A percentile compares a stretch with the other conserved stretches of the same genome.
phyloP scores from a whole-genome alignment of 441 rosid species.

The Omphalea diandra region DNA sequence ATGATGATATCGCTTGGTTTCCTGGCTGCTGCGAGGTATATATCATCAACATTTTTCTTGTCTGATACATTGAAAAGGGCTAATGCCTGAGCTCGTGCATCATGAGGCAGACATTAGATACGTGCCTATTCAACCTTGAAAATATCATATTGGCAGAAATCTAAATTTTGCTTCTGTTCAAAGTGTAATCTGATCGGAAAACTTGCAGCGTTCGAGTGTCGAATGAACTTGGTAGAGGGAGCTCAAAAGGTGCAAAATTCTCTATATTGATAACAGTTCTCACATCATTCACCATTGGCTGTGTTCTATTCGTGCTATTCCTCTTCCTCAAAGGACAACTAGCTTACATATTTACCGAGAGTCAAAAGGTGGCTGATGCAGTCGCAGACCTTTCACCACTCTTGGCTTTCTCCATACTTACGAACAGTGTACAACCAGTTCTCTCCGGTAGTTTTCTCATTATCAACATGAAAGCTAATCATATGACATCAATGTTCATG shows the following conservation, averaged over 20 bases:
- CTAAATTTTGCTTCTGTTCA: too few species aligned
- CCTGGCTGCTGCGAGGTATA: slow-evolving; percentile 80
- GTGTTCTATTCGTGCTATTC: slow-evolving; percentile 38
- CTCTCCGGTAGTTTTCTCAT: slow-evolving; percentile 54
- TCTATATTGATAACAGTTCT: slow-evolving; percentile 57
- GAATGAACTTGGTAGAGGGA: slow-evolving; percentile 76
- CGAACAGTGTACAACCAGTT: slow-evolving; percentile 73
- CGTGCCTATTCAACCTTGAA: too few species aligned
- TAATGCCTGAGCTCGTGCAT: too few species aligned
- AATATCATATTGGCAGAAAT: too few species aligned
- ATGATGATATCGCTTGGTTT: slow-evolving; percentile 85
- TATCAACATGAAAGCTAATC: too few species aligned
- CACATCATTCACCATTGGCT: slow-evolving; percentile 52
- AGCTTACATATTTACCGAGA: slow-evolving; percentile 55
- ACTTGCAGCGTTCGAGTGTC: slow-evolving; percentile 78
- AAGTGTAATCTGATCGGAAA: slow-evolving; percentile 8
- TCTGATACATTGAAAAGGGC: too few species aligned
- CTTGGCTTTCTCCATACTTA: slow-evolving; percentile 56
- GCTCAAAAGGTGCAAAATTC: slow-evolving; percentile 65
- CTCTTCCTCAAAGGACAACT: slow-evolving; percentile 40
- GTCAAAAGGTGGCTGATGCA: slow-evolving; percentile 42
- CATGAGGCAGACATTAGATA: too few species aligned
- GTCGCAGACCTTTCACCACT: slow-evolving; percentile 72
- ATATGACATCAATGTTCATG: background rate
- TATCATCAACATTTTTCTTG: too few species aligned